Evolutionary conservation across 129 eudicot genomes (phyloP).

Genomic region (Centella asiatica): DNA sequence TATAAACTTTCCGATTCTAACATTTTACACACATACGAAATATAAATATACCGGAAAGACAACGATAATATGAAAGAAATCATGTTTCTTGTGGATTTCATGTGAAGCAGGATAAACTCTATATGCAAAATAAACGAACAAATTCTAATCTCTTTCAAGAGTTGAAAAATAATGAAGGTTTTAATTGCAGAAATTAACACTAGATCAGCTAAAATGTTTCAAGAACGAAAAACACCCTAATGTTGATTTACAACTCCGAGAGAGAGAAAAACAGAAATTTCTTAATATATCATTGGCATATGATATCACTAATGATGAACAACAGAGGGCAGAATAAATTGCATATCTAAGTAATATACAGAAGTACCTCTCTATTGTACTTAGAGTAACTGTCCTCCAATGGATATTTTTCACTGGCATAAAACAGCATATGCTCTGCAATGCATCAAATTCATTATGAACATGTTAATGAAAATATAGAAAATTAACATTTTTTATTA

Average conservation of each 20-base stretch:
- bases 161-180: background rate
- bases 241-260: no score
- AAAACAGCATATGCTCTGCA: constrained; percentile 95
- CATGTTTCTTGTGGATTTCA: background rate
- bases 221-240: no score
- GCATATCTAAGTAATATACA: background rate
- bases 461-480: no score
- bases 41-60: no score
- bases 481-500: no score
- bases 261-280: no score
- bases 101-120: background rate
- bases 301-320: background rate
- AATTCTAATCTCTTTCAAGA: background rate
- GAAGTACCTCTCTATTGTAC: constrained; percentile 68
- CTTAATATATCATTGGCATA: background rate
- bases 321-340: background rate
- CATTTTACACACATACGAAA: no score
- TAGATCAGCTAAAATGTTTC: no score
- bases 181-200: background rate
- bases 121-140: background rate
- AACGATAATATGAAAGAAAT: no score
- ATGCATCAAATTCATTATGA: constrained; percentile 3
- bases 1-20: no score
- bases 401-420: constrained; percentile 97
- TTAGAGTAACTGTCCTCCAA: constrained; percentile 87